These are phyloP conservation scores for Agastache rugosa DNA, from an alignment of 257 asterid species.

Conservation along the genomic window DNA sequence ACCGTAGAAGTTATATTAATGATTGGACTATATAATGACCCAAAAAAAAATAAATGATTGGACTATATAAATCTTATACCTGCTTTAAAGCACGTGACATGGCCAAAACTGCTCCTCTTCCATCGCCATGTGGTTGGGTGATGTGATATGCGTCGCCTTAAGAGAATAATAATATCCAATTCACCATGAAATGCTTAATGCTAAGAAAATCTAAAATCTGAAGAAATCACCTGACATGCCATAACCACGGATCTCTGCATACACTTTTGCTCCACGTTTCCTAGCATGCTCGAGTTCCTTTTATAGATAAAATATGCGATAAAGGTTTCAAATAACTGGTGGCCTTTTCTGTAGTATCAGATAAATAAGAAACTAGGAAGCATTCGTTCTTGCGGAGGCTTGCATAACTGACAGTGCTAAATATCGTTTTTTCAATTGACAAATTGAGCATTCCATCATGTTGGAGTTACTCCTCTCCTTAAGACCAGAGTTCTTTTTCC, in stretches of 20 bases:
- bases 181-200: constrained; percentile 30
- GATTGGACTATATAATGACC: neutral
- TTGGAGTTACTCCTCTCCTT: neutral
- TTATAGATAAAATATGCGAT: constrained; percentile 25
- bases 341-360: neutral
- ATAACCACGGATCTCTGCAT: constrained; percentile 93
- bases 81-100: constrained; percentile 88
- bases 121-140: constrained; percentile 89
- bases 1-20: neutral
- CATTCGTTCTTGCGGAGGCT: neutral
- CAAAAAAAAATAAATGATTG: too few species aligned
- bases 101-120: constrained; percentile 93
- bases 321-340: constrained; percentile 20
- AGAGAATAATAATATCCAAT: constrained; percentile 28
- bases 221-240: constrained; percentile 84
- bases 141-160: constrained; percentile 96
- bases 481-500: neutral
- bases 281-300: constrained; percentile 95
- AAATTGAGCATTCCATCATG: neutral
- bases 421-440: neutral
- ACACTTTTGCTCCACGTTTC: constrained; percentile 83
- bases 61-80: constrained; percentile 46
- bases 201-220: constrained; percentile 14
- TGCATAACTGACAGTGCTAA: constrained; percentile 8
- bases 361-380: constrained; percentile 15